Conservation (phyloP, 1,139 yeast species). For the Candida glucosophila region DNA sequence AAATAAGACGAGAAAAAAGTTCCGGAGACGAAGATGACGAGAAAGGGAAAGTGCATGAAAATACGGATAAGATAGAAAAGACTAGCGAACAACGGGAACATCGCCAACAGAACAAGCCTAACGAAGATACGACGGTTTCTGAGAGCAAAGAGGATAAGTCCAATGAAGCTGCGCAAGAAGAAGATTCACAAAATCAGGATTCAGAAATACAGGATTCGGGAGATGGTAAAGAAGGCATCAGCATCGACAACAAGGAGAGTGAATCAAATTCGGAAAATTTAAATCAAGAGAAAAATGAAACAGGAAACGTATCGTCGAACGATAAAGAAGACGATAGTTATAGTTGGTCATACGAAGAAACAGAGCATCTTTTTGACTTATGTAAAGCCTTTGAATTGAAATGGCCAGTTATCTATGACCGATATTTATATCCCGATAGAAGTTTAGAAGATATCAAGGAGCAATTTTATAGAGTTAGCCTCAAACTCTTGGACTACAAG, state of each 20-base stretch:
- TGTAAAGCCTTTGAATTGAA: constrained; percentile 71
- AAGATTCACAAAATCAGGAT: constrained; percentile 1
- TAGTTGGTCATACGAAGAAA: constrained; percentile 77
- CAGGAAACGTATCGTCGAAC: constrained; percentile 11
- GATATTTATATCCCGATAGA: constrained; percentile 43
- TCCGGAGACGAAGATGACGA: constrained; percentile 10
- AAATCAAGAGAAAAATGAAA: constrained; percentile 8
- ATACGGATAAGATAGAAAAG: constrained; percentile 5
- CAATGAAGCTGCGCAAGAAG: constrained; percentile 3
- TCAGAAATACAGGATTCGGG: constrained; percentile 4
- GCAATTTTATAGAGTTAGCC: constrained; percentile 52
- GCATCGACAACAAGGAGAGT: constrained; percentile 1
- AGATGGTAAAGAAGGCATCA: neutral
- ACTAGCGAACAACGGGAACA: constrained; percentile 4
- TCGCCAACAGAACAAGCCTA: constrained; percentile 27
- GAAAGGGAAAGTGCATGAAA: constrained; percentile 6
- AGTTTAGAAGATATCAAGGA: constrained; percentile 74
- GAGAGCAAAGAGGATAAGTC: constrained; percentile 7
- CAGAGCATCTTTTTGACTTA: constrained; percentile 63
- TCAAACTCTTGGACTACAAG: constrained; percentile 36
- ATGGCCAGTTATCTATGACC: constrained; percentile 79
- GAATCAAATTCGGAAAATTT: neutral
- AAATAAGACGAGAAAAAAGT: constrained; percentile 28
- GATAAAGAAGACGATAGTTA: constrained; percentile 15
- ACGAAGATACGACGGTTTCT: neutral